Conservation (phyloP, 768 basidiomycete species). For the Tylopilus intermedius region DNA sequence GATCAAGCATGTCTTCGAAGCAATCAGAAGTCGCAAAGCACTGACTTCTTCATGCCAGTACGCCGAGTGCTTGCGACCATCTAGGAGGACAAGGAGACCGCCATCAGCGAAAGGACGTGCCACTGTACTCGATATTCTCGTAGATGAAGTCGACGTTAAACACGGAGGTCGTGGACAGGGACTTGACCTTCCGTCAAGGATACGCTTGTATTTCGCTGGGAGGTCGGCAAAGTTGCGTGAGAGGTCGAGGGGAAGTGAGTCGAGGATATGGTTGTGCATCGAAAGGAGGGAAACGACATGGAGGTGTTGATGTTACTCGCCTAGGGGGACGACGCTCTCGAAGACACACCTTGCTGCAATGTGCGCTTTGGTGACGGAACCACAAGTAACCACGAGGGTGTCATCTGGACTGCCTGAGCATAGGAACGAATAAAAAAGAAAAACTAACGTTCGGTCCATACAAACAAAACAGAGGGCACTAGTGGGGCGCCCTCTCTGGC, state of each 20-base stretch:
- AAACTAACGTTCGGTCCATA: too few relatives aligned
- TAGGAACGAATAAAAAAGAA: too few relatives aligned
- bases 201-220: conserved; percentile 62
- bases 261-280: too few relatives aligned
- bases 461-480: too few relatives aligned
- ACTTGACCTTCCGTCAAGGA: conserved; percentile 97
- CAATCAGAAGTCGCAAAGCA: conserved; percentile 85
- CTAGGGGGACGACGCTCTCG: conserved; percentile 39
- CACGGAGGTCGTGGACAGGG: conserved; percentile 89
- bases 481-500: not conserved
- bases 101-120: conserved; percentile 92
- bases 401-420: conserved; percentile 63
- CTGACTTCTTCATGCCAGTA: conserved; percentile 99
- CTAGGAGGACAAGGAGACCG: conserved; percentile 84
- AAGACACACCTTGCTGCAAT: conserved; percentile 84
- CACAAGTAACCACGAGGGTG: conserved; percentile 75
- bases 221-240: too few relatives aligned
- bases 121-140: conserved; percentile 90
- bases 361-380: conserved; percentile 92
- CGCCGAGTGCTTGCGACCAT: conserved; percentile 92
- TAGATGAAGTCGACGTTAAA: conserved; percentile 97
- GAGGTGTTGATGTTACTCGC: too few relatives aligned
- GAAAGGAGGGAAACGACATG: too few relatives aligned
- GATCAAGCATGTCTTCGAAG: conserved; percentile 95
- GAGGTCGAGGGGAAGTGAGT: too few relatives aligned